These are phyloP conservation scores for Platismatia glauca DNA, from an alignment of 495 filamentous ascomycete species.

Conservation along the genomic window DNA sequence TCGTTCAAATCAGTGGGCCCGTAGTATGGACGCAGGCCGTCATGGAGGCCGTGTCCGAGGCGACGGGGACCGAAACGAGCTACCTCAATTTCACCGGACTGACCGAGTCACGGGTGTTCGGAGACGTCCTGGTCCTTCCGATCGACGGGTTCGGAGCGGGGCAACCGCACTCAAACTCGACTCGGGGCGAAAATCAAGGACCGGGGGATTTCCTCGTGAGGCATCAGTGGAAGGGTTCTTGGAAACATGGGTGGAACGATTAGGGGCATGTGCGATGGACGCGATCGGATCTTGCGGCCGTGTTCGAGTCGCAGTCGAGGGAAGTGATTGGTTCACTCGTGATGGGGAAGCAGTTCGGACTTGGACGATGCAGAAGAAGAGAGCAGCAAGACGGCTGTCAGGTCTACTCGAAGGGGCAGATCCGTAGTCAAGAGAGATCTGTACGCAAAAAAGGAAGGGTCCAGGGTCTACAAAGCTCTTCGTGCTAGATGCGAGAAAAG, in stretches of 20 bases:
- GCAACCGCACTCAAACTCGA: conserved; percentile 6
- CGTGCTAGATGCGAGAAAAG: too few relatives aligned
- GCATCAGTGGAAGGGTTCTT: background rate
- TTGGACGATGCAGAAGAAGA: too few relatives aligned
- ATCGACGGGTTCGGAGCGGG: conserved; percentile 32
- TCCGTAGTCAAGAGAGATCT: too few relatives aligned
- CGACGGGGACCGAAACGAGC: conserved; percentile 13
- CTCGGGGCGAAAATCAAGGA: background rate
- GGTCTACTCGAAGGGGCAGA: too few relatives aligned
- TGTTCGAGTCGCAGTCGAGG: too few relatives aligned
- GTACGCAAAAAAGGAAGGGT: too few relatives aligned
- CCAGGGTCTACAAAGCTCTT: too few relatives aligned
- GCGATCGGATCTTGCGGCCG: too few relatives aligned
- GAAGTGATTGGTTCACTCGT: too few relatives aligned
- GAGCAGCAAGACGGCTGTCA: too few relatives aligned
- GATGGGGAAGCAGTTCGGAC: too few relatives aligned
- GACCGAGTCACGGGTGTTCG: background rate
- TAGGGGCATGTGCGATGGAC: too few relatives aligned
- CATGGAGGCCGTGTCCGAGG: conserved; percentile 27
- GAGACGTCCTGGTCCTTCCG: conserved; percentile 32
- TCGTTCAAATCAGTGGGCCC: conserved; percentile 34
- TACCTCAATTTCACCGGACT: conserved; percentile 5
- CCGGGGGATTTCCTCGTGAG: background rate
- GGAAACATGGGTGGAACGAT: background rate
- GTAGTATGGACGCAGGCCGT: conserved; percentile 33